A percentile compares a stretch with the other conserved stretches of the same genome.
phyloP scores from a whole-genome alignment of 768 basidiomycete species.

The Tylopilus sp. region DNA sequence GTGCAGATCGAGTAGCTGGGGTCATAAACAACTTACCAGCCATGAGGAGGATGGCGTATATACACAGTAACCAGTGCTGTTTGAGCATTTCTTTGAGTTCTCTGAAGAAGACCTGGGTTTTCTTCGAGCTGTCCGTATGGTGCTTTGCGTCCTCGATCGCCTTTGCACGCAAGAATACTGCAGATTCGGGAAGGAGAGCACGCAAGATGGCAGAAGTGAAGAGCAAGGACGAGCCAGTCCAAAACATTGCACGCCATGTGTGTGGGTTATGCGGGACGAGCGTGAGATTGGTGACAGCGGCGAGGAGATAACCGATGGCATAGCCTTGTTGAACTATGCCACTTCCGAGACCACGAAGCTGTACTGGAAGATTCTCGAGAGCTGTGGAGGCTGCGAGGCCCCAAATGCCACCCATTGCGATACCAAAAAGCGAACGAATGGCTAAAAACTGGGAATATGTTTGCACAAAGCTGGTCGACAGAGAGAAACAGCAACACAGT shows the following conservation, averaged over 20 bases:
- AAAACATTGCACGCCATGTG: constrained; percentile 80
- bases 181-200: constrained; percentile 72
- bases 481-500: constrained; percentile 66
- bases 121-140: constrained; percentile 37
- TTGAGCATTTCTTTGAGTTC: constrained; percentile 78
- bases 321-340: constrained; percentile 94
- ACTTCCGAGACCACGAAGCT: constrained; percentile 79
- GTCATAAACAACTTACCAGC: constrained; percentile 37
- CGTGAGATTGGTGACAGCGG: constrained; percentile 77
- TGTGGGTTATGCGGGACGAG: constrained; percentile 38
- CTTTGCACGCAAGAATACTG: constrained; percentile 66
- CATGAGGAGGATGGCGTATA: constrained; percentile 84
- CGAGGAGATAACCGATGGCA: constrained; percentile 80
- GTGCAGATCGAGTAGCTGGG: neutral
- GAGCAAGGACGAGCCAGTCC: constrained; percentile 69
- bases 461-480: constrained; percentile 77
- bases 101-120: constrained; percentile 67
- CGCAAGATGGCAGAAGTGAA: constrained; percentile 67
- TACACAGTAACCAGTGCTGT: constrained; percentile 75
- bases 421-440: constrained; percentile 76
- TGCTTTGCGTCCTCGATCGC: constrained; percentile 40
- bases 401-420: constrained; percentile 91
- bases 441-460: constrained; percentile 79
- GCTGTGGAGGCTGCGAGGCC: constrained; percentile 79
- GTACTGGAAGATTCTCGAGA: constrained; percentile 89